A percentile compares a stretch with the other conserved stretches of the same genome.
Conservation (phyloP, 306 rosid species). For the Sophora flavescens region DNA sequence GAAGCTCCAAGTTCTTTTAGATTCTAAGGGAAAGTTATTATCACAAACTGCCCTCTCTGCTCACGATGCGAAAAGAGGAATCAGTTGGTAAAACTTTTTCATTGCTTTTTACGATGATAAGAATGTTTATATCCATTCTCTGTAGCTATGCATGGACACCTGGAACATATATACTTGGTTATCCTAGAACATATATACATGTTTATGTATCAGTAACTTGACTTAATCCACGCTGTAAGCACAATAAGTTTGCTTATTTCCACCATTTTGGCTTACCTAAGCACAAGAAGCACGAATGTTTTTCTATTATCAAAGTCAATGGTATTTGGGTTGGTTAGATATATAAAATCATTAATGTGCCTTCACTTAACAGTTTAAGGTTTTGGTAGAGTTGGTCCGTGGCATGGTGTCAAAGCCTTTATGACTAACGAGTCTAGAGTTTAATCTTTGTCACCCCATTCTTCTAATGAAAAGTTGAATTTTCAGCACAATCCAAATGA, state of each 20-base stretch:
- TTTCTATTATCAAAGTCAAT: not conserved
- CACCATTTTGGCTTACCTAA: conserved; percentile 4
- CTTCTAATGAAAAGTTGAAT: no score
- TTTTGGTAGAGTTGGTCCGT: no score
- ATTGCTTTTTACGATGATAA: conserved; percentile 30
- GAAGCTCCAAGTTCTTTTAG: conserved; percentile 50
- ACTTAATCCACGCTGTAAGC: not conserved
- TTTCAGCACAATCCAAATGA: not conserved
- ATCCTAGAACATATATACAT: no score
- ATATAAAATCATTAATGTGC: not conserved
- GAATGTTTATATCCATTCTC: conserved; percentile 22
- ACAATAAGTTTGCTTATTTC: not conserved
- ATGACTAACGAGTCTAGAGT: no score
- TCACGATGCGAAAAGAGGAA: conserved; percentile 63
- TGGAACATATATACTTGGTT: no score
- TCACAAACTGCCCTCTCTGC: conserved; percentile 63
- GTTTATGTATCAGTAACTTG: conserved; percentile 22
- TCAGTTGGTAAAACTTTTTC: conserved; percentile 61
- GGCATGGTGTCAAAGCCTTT: no score
- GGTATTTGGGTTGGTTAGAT: not conserved
- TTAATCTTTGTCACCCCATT: no score
- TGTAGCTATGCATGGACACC: conserved; percentile 6
- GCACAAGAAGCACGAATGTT: not conserved
- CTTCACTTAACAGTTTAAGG: not conserved
- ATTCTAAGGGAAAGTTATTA: conserved; percentile 56